Evolutionary conservation across 1,284 basidiomycete genomes (phyloP), one percentile per base, ranked within the genome.

Genomic region (Apiotrichum veenhuisii): DNA sequence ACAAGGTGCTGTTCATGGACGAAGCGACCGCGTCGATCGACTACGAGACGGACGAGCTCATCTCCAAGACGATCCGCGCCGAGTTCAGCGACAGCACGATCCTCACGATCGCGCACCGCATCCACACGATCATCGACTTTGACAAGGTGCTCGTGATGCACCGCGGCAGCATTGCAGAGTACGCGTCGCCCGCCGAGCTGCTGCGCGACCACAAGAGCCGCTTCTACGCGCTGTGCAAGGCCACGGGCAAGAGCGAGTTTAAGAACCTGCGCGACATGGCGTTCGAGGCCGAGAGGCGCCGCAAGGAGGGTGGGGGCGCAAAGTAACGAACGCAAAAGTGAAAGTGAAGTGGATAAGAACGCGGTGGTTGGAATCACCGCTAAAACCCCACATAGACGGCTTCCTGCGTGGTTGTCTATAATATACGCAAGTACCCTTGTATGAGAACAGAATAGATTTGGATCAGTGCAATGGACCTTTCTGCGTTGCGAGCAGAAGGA

Each of bases 181-280:
- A 87, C 66, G 90, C 89, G 67, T 84, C 83, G 50, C 91, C 92
- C 0, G 80, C 80, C 9, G 80, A 78, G 14, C 80, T 95, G 44
- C 80, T 96, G 25, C 78, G 81, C 22, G 77, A 92, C 66, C 68
- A 82, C 20, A 76, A 79, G 23, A 88, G 87, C 37, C 83, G 82
- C 63, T 93, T 93, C 78, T 82, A 90, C 64, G 77, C 80, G 63
- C 77, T 94, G 17, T 93, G 91, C 76, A 86, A 87, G 75, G 89
- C 89, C 5, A 87, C 89, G 0, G 90, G 91, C 11, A 84, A 82
- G 63, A 82, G 83, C 20, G 90, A 93, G 74, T 92, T 92, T 73
- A 79, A 82, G 4, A 82, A 83, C 59, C 80, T 93, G 44, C 70
- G 73, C 50, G 53, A 63, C 33, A 65, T 77, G 68, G 78, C 78